These are phyloP conservation scores for Rhizodiscina lignyota DNA, from an alignment of 495 filamentous ascomycete genomes.

Conservation along the genomic window DNA sequence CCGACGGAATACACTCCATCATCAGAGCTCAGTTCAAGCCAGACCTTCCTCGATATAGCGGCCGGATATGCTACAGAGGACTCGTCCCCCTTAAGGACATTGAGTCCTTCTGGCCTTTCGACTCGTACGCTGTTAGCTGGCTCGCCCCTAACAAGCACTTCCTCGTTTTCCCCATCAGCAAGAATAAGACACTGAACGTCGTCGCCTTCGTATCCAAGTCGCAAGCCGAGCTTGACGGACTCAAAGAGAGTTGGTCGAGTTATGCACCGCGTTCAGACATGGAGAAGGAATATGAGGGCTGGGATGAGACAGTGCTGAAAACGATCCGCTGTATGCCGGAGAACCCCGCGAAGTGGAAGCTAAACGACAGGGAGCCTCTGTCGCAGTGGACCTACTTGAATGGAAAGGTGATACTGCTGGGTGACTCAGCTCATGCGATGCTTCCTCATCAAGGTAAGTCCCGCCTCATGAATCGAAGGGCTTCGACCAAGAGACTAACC, in stretches of 20 bases:
- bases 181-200: constrained; percentile 5
- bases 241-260: constrained; percentile 9
- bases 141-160: too few species aligned
- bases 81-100: constrained; percentile 1
- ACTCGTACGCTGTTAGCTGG: constrained; percentile 2
- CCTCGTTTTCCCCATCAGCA: constrained; percentile 5
- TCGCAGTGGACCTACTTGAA: constrained; percentile 4
- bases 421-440: too few species aligned
- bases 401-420: too few species aligned
- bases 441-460: too few species aligned
- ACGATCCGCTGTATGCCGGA: constrained; percentile 6
- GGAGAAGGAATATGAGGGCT: constrained; percentile 4
- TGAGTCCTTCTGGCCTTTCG: constrained; percentile 2
- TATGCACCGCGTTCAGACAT: too few species aligned
- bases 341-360: too few species aligned
- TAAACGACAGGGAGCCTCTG: too few species aligned
- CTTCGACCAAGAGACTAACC: too few species aligned
- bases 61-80: constrained; percentile 4
- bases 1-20: constrained; percentile 10
- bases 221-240: too few species aligned
- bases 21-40: constrained; percentile 8
- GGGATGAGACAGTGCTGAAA: constrained; percentile 5
- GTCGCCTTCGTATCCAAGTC: too few species aligned
- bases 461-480: too few species aligned
- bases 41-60: constrained; percentile 8